phyloP scores from a whole-genome alignment of 164 flowering plant species.

The Berberis vulgaris region DNA sequence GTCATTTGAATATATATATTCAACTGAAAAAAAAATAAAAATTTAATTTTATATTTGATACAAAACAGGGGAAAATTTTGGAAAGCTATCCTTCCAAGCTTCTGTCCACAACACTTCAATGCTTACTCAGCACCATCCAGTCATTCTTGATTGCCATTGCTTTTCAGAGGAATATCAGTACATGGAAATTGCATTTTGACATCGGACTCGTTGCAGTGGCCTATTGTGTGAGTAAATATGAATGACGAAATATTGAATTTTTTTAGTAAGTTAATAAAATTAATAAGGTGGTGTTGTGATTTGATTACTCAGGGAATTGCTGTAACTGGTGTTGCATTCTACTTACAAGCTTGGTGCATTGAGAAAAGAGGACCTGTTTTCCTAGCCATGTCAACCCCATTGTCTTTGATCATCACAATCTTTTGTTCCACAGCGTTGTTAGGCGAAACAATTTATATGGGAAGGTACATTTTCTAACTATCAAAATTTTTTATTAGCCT shows the following conservation, averaged over 20 bases:
- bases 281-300: no score
- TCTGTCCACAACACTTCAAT: conserved; percentile 14
- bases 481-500: not conserved
- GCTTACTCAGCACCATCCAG: conserved; percentile 14
- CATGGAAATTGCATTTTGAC: conserved; percentile 15
- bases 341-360: conserved; percentile 69
- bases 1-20: no score
- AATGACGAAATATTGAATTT: no score
- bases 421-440: conserved; percentile 39
- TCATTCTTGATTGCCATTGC: conserved; percentile 12
- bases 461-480: conserved; percentile 36
- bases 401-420: conserved; percentile 43
- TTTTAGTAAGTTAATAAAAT: no score
- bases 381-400: conserved; percentile 56
- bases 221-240: conserved; percentile 6
- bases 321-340: conserved; percentile 57
- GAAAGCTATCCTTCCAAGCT: conserved; percentile 16
- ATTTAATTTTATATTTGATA: no score
- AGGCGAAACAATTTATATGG: conserved; percentile 43
- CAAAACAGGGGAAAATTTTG: not conserved
- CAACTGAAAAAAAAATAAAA: no score
- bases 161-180: conserved; percentile 4
- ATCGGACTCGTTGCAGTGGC: conserved; percentile 12
- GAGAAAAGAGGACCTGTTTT: conserved; percentile 82
- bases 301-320: conserved; percentile 41